Conservation (phyloP, 305 asterid species). For the Andrographis paniculata region DNA sequence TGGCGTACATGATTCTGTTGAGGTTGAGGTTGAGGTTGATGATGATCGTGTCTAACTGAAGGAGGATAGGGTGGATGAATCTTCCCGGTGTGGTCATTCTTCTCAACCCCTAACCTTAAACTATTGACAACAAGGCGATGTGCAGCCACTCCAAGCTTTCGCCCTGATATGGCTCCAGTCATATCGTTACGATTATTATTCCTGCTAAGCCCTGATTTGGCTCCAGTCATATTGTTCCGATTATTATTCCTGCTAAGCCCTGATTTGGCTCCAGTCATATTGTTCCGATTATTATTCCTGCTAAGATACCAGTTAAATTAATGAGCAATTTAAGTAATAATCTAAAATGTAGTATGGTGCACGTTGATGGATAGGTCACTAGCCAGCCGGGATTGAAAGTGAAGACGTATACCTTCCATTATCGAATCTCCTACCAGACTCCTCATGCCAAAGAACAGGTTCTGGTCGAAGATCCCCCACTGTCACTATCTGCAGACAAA, state of each 20-base stretch:
- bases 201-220: constrained; percentile 32
- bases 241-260: constrained; percentile 38
- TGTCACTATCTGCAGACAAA: constrained; percentile 51
- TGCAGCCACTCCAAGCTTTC: constrained; percentile 85
- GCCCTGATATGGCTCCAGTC: constrained; percentile 56
- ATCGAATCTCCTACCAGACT: constrained; percentile 63
- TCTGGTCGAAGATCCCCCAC: constrained; percentile 71
- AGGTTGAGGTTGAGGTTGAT: constrained; percentile 25
- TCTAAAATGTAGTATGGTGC: background rate
- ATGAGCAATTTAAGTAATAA: constrained; percentile 2
- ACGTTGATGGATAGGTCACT: no score
- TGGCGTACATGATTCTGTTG: constrained; percentile 31
- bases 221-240: constrained; percentile 6
- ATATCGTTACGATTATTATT: constrained; percentile 20
- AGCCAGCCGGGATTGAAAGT: background rate
- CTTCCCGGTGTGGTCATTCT: constrained; percentile 27
- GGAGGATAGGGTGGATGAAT: constrained; percentile 30
- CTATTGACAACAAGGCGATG: constrained; percentile 77
- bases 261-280: constrained; percentile 11
- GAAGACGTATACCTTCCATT: constrained; percentile 48
- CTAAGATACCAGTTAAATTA: background rate
- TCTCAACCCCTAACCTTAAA: constrained; percentile 37
- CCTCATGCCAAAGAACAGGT: constrained; percentile 92
- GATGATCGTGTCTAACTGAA: constrained; percentile 24
- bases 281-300: constrained; percentile 32